Conservation (phyloP, 331 rosid genomes). For the Quercus phellos region DNA sequence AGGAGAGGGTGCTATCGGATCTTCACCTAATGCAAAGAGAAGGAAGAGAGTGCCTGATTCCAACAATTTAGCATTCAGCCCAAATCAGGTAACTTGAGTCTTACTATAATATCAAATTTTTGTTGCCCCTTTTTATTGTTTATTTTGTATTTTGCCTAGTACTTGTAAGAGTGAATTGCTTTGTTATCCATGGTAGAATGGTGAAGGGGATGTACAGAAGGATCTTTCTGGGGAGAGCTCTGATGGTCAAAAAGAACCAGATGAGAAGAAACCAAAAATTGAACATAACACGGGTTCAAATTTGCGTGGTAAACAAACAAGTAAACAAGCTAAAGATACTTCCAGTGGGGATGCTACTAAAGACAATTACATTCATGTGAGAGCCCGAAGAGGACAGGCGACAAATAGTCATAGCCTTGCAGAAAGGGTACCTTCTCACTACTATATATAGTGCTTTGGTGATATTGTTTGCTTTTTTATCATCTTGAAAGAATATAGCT, state of each 20-base stretch:
- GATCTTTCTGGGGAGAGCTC: conserved; percentile 60
- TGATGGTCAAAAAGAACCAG: conserved; percentile 51
- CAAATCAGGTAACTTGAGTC: conserved; percentile 54
- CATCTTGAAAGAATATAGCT: not conserved
- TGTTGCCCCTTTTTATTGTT: not conserved
- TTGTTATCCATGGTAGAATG: conserved; percentile 45
- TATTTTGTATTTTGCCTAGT: conserved; percentile 10
- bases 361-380: conserved; percentile 88
- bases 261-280: conserved; percentile 55
- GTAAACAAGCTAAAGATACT: conserved; percentile 67
- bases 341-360: conserved; percentile 68
- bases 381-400: conserved; percentile 99
- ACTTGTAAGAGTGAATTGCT: conserved; percentile 21
- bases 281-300: conserved; percentile 50
- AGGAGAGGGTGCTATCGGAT: conserved; percentile 56
- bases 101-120: not conserved
- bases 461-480: not conserved
- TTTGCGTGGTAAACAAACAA: conserved; percentile 55
- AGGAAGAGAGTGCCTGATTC: conserved; percentile 68
- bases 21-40: conserved; percentile 51
- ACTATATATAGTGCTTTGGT: conserved; percentile 6
- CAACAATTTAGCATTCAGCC: conserved; percentile 45
- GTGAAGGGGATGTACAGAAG: conserved; percentile 53
- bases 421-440: conserved; percentile 65
- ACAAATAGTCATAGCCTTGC: conserved; percentile 99